These are phyloP conservation scores for Hirsutella rhossiliensis DNA, from an alignment of 2,329 filamentous ascomycete genomes.

Conservation along the genomic window DNA sequence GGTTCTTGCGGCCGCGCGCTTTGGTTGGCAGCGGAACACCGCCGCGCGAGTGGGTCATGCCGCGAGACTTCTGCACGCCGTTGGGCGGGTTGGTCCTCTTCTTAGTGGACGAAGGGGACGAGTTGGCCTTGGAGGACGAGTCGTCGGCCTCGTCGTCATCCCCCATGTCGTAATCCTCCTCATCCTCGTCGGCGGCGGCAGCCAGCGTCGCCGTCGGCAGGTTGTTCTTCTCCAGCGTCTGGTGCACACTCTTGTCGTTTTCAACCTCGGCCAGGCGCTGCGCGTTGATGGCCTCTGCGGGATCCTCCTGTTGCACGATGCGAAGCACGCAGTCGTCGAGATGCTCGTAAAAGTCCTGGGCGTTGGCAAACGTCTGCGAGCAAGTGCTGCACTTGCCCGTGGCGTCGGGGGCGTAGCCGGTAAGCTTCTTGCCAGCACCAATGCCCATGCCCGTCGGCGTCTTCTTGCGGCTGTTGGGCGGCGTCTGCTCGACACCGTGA, in stretches of 20 bases:
- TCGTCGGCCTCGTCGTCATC: slow-evolving; percentile 41
- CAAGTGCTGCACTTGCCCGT: slow-evolving; percentile 96
- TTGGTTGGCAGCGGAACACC: slow-evolving; percentile 49
- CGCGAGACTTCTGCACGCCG: slow-evolving; percentile 54
- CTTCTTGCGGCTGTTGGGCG: slow-evolving; percentile 82
- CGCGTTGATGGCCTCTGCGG: slow-evolving; percentile 56
- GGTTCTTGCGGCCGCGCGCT: slow-evolving; percentile 69
- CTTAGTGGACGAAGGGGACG: slow-evolving; percentile 29
- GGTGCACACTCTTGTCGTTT: slow-evolving; percentile 48
- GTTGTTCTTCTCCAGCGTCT: slow-evolving; percentile 53
- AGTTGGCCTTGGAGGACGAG: slow-evolving; percentile 30
- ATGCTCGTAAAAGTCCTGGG: slow-evolving; percentile 98
- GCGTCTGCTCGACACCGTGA: slow-evolving; percentile 85
- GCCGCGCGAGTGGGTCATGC: slow-evolving; percentile 67
- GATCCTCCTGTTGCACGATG: slow-evolving; percentile 61
- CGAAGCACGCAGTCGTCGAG: slow-evolving; percentile 65
- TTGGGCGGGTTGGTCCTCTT: slow-evolving; percentile 43
- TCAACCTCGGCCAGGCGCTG: slow-evolving; percentile 54
- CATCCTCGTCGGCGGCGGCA: slow-evolving; percentile 34
- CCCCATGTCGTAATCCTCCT: slow-evolving; percentile 35
- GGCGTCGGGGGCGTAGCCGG: slow-evolving; percentile 61
- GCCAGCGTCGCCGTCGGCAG: slow-evolving; percentile 33
- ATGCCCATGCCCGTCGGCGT: slow-evolving; percentile 22
- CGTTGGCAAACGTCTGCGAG: slow-evolving; percentile 77
- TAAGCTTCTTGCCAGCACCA: slow-evolving; percentile 47